Evolutionary conservation across 805 yeast species (phyloP).

Genomic region (Komagataella pastoris): DNA sequence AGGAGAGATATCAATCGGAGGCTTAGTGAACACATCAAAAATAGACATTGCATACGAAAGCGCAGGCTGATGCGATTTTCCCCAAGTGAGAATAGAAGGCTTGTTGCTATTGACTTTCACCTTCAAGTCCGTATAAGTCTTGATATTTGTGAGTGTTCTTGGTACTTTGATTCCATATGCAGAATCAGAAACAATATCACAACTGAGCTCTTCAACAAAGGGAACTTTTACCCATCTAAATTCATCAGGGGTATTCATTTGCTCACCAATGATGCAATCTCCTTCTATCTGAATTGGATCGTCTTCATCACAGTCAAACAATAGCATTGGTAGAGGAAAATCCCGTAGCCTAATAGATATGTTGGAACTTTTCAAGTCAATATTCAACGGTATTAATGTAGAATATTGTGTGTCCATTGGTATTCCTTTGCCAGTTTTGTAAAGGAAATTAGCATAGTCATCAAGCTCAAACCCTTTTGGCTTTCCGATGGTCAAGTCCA

Average conservation of each 20-base stretch:
- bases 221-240: constrained; percentile 52
- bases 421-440: constrained; percentile 70
- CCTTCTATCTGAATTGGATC: constrained; percentile 31
- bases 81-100: constrained; percentile 71
- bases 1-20: constrained; percentile 77
- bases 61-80: constrained; percentile 73
- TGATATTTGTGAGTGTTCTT: constrained; percentile 65
- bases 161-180: constrained; percentile 51
- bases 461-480: constrained; percentile 26
- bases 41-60: constrained; percentile 67
- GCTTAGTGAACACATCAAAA: constrained; percentile 77
- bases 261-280: constrained; percentile 58
- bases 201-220: constrained; percentile 30
- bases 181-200: constrained; percentile 18
- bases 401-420: constrained; percentile 64
- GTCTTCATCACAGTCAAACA: constrained; percentile 20
- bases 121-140: constrained; percentile 49
- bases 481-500: constrained; percentile 28
- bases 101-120: constrained; percentile 38
- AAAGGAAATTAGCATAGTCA: constrained; percentile 44
- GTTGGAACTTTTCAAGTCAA: constrained; percentile 48
- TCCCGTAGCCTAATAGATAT: constrained; percentile 65
- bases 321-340: constrained; percentile 73
- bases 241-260: constrained; percentile 34
- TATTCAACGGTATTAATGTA: constrained; percentile 47